Evolutionary conservation across 1,284 basidiomycete species (phyloP), one percentile per base, ranked within the genome.

Genomic region (Puccinia brachypodii): DNA sequence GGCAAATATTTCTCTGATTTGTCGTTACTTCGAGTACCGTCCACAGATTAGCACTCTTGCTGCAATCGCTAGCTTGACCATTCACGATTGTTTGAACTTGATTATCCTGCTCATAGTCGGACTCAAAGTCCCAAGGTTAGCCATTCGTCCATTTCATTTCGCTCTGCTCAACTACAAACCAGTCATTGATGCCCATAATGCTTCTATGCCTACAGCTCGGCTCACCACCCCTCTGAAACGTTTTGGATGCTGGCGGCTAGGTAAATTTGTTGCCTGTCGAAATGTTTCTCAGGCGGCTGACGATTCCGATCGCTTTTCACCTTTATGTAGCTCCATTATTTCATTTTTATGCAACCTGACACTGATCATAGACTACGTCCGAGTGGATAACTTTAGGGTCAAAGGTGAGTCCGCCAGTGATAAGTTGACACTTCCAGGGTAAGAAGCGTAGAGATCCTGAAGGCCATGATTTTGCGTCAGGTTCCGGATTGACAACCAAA

Each of bases 401-500:
- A 73, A 75, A 68, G 79, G 79, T 81, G 11, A 44, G 53, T 74
- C 36, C 44, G 7, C 33, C 28, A 58, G 42, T 25, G 60, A 60
- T 16, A 6, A 36, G 7, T 62, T 36, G 16, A 44, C 11, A 68
- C 4, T 25, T 42, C 36, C 19, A 25, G 42, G 2, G 25, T 22
- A 11, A 28, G 25, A 7, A 14, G 31, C 13, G 8, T 28, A 7
- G 33, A 33, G 22, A 31, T 69, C 9, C 33, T 62, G n/a, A 68
- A 1, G 8, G 19, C 14, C 11, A 25, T 44, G 7, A 19, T 19
- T 72, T 53, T 53, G 14, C 28, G 22, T 16, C 31, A 81, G 79
- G 79, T 40, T 74, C 79, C 58, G 79, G 71, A 19, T 64, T 81
- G 33, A 81, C 79, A n/a, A 81, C 68, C 19, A 81, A 81, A 56